Conservation (phyloP, 2,329 filamentous ascomycete species). For the Tolypocladium tundrense region DNA sequence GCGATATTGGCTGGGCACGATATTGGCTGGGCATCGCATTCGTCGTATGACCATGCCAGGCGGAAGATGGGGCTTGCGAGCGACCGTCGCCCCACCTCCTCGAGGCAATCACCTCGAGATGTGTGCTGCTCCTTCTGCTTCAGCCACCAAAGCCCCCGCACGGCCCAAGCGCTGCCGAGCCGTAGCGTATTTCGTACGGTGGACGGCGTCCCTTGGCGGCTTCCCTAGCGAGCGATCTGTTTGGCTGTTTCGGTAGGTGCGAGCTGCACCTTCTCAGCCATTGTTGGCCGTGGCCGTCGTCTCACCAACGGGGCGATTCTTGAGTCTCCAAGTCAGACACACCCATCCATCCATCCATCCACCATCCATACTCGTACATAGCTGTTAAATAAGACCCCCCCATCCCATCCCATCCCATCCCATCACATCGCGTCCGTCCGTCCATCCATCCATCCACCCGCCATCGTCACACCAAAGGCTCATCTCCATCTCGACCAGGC, state of each 20-base stretch:
- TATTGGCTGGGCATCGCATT: neutral
- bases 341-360: neutral
- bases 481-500: neutral
- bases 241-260: neutral
- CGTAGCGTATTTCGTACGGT: neutral
- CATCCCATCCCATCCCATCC: too few relatives aligned
- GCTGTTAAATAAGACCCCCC: too few relatives aligned
- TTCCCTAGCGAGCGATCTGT: neutral
- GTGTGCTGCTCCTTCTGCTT: neutral
- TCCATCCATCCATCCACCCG: neutral
- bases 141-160: neutral
- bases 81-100: too few relatives aligned
- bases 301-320: neutral
- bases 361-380: neutral
- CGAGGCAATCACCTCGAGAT: too few relatives aligned
- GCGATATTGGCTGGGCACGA: neutral
- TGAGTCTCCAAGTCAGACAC: neutral
- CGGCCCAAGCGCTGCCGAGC: constrained; percentile 2
- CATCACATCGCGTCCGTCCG: too few relatives aligned
- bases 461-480: neutral
- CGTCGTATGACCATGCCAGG: neutral
- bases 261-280: neutral
- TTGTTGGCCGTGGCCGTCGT: too few relatives aligned
- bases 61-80: neutral
- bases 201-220: neutral